Base-by-base conservation (phyloP, 2,329 filamentous ascomycete species). In the Sporothrix brunneoviolacea region DNA sequence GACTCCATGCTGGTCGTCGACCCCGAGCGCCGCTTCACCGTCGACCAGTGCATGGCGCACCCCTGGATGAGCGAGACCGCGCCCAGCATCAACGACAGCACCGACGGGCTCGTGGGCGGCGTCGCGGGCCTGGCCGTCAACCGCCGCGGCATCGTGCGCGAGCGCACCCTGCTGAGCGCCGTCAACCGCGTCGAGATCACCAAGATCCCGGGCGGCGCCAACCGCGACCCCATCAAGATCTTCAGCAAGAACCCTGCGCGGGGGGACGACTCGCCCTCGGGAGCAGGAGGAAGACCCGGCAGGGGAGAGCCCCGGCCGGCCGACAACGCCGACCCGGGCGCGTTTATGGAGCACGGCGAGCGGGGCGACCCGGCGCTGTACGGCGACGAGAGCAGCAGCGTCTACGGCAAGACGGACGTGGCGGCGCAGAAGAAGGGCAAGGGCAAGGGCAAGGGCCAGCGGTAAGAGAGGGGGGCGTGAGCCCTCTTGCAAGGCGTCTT, bases 1-100 rank as follows among this genome's bases (percentile, higher is more conserved):
- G 93, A 98, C 65, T 79, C 78, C 37, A 98, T 98, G 93, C 78
- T 98, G 45, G 86, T 88, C 3, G 90, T 96, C 30, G 84, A 96
- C 57, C 84, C 89, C 3, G 82, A 88, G 24, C 80, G 84, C 65
- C 83, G 93, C 43, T 91, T 86, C 66, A 91, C 87, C 0, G 82
- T 98, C 54, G 91, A 97, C 57, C 82, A 95, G 60, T 97, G 93
- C 62, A 76, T 98, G 9, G 74, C 86, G 57, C 93, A 98, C 63
- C 90, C 91, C 0, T 98, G 93, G 93, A 80, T 89, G 48, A 89
- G 82, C 0, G 76, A 81, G 55, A 77, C 70, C 36, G 56, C 65
- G 13, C 71, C 79, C 32, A 82, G 76, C 54, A 74, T 84, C 27
- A 83, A 83, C 54, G 91, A 96, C 69, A 95, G 90, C 68, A 96